Percentiles rank a stretch among this genome's conserved stretches.
Evolutionary conservation across 2,329 filamentous ascomycete genomes (phyloP).

Genomic region (Simplicillium aogashimaense): DNA sequence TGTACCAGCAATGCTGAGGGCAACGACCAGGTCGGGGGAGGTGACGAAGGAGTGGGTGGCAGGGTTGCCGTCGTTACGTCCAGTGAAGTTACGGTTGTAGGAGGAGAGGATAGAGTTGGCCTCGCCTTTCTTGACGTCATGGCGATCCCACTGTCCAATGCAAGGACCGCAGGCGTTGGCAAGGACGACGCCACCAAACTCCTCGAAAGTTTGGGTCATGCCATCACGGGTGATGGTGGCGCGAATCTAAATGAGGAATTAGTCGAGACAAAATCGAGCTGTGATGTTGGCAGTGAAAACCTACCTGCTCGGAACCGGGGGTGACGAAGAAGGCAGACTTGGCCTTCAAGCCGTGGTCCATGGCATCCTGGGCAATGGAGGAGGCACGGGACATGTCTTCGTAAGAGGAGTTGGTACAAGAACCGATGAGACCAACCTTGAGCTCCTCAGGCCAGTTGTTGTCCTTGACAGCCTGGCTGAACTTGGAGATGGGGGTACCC

Average conservation of each 20-base stretch:
- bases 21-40: slow-evolving; percentile 82
- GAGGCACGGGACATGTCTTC: slow-evolving; percentile 91
- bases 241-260: slow-evolving; percentile 45
- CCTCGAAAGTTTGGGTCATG: slow-evolving; percentile 88
- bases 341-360: slow-evolving; percentile 86
- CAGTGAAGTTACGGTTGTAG: slow-evolving; percentile 99
- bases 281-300: too few relatives aligned
- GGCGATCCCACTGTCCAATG: slow-evolving; percentile 92
- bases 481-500: slow-evolving; percentile 95
- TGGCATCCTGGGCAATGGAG: slow-evolving; percentile 82
- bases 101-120: slow-evolving; percentile 96
- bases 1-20: slow-evolving; percentile 72
- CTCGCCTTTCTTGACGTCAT: slow-evolving; percentile 88
- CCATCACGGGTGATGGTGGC: slow-evolving; percentile 87
- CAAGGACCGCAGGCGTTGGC: slow-evolving; percentile 92
- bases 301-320: slow-evolving; percentile 77
- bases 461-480: slow-evolving; percentile 84
- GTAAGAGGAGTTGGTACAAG: slow-evolving; percentile 86
- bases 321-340: slow-evolving; percentile 92
- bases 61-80: slow-evolving; percentile 92
- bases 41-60: slow-evolving; percentile 90
- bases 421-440: slow-evolving; percentile 94
- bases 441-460: slow-evolving; percentile 96
- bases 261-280: too few relatives aligned
- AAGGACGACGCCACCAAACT: slow-evolving; percentile 88